These are phyloP conservation scores for Jamesozyma hellenica DNA, from an alignment of 805 yeast species.

Conservation along the genomic window DNA sequence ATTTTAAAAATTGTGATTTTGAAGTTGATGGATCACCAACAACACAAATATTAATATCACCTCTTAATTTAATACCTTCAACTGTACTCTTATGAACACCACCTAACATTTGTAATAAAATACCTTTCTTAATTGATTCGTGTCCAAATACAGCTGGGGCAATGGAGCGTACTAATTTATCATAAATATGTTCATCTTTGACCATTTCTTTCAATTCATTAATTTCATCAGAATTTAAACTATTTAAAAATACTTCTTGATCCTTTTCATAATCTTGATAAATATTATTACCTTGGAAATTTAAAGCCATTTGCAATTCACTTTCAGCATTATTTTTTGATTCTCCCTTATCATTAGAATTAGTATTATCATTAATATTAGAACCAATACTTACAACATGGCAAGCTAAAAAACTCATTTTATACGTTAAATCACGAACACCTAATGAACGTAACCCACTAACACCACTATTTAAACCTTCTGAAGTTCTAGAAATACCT, in stretches of 20 bases:
- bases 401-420: constrained; percentile 82
- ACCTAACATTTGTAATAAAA: constrained; percentile 77
- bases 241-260: constrained; percentile 70
- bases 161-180: constrained; percentile 74
- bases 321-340: constrained; percentile 8
- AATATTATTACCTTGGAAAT: constrained; percentile 18
- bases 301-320: constrained; percentile 21
- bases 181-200: constrained; percentile 73
- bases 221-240: constrained; percentile 72
- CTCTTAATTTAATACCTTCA: constrained; percentile 91
- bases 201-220: constrained; percentile 84
- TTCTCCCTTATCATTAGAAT: constrained; percentile 1
- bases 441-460: constrained; percentile 87
- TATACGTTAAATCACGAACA: constrained; percentile 86
- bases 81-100: constrained; percentile 92
- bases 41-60: constrained; percentile 90
- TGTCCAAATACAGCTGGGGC: constrained; percentile 97
- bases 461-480: constrained; percentile 74
- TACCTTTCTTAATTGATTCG: constrained; percentile 86
- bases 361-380: constrained; percentile 10
- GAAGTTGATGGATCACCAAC: constrained; percentile 98
- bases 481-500: constrained; percentile 34
- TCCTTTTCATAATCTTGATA: constrained; percentile 48
- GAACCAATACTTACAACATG: constrained; percentile 63
- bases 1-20: constrained; percentile 89